Percentiles rank a stretch among this genome's conserved stretches.
Conservation (phyloP, 2,329 filamentous ascomycete species). For the Graphilbum sp. region DNA sequence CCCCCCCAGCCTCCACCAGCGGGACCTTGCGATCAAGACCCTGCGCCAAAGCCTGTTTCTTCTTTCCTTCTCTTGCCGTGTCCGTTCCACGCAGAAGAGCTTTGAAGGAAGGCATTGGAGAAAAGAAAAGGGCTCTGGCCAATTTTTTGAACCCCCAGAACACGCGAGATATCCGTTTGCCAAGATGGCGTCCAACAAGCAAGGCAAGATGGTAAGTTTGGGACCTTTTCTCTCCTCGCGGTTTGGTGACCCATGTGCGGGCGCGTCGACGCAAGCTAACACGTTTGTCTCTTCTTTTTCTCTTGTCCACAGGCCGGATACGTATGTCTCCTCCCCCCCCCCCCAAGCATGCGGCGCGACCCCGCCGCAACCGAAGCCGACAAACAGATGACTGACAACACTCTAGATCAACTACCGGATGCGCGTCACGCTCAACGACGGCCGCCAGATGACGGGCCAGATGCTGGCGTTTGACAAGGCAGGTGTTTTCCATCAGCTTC, state of each 20-base stretch:
- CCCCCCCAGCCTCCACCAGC: constrained; percentile 7
- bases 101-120: constrained; percentile 2
- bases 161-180: too few relatives aligned
- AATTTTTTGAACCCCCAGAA: constrained; percentile 27
- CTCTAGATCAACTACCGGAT: constrained; percentile 96
- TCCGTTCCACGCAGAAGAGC: too few relatives aligned
- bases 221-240: constrained; percentile 3
- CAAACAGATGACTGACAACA: too few relatives aligned
- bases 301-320: constrained; percentile 41
- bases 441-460: constrained; percentile 89
- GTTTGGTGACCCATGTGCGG: too few relatives aligned
- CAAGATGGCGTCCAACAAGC: constrained; percentile 66
- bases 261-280: too few relatives aligned
- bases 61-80: neutral
- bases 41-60: constrained; percentile 5
- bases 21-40: neutral
- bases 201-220: constrained; percentile 94
- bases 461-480: constrained; percentile 94
- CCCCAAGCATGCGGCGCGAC: constrained; percentile 7
- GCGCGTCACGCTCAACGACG: constrained; percentile 89
- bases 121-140: constrained; percentile 1
- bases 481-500: constrained; percentile 11
- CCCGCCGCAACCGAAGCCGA: too few relatives aligned
- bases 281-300: constrained; percentile 12
- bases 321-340: constrained; percentile 34